Evolutionary conservation across 345 rosid species (phyloP).

Genomic region (Raphanus raphanistrum): DNA sequence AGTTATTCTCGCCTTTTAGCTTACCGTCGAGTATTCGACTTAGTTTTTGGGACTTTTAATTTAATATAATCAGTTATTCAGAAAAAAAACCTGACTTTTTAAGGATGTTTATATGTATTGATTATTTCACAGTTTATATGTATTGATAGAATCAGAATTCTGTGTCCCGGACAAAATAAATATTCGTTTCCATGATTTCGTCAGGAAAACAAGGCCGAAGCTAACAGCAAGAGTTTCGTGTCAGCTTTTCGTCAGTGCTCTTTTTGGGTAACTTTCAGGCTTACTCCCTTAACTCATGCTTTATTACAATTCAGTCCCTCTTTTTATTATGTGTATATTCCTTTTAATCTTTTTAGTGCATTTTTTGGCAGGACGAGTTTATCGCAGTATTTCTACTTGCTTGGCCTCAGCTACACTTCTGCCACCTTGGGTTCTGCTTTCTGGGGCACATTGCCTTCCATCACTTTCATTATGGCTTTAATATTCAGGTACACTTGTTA

Average conservation of each 20-base stretch:
- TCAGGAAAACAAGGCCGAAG: constrained; percentile 68
- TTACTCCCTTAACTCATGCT: background rate
- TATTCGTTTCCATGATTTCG: constrained; percentile 6
- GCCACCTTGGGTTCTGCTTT: constrained; percentile 67
- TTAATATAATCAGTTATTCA: too few relatives aligned
- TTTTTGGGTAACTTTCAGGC: constrained; percentile 52
- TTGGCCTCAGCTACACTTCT: constrained; percentile 65
- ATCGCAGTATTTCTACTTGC: constrained; percentile 60
- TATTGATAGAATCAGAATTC: background rate
- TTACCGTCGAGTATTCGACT: too few relatives aligned
- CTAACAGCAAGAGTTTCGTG: constrained; percentile 52
- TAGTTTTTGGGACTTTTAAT: too few relatives aligned
- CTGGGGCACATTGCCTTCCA: constrained; percentile 54
- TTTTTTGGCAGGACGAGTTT: constrained; percentile 53
- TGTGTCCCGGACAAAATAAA: background rate
- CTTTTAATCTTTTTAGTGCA: background rate
- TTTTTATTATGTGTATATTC: background rate
- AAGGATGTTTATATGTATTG: too few relatives aligned
- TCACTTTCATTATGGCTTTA: constrained; percentile 67
- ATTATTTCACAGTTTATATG: background rate
- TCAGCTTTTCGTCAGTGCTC: constrained; percentile 62
- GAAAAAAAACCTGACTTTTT: too few relatives aligned
- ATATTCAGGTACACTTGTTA: constrained; percentile 50
- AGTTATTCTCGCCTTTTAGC: too few relatives aligned
- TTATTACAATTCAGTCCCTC: background rate